These are phyloP conservation scores for Tetragonia tetragonoides DNA, from an alignment of 148 eudicot genomes.

Conservation along the genomic window DNA sequence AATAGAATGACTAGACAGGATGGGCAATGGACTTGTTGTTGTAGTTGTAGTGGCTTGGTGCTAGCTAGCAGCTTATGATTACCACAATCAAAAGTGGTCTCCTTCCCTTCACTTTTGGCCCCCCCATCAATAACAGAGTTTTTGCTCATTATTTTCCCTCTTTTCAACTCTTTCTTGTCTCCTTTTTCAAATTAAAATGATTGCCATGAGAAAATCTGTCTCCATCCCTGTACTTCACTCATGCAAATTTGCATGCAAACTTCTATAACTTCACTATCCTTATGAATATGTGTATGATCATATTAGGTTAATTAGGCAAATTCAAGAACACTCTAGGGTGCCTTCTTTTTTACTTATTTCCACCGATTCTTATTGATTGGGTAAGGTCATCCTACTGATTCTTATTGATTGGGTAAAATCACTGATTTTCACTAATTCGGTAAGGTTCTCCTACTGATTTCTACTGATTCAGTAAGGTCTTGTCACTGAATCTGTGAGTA, in stretches of 20 bases:
- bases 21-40: slow-evolving; percentile 11
- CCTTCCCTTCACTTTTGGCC: slow-evolving; percentile 26
- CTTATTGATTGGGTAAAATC: no score
- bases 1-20: slow-evolving; percentile 8
- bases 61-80: slow-evolving; percentile 53
- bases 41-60: background rate
- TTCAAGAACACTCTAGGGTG: no score
- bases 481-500: no score
- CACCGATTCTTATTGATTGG: no score
- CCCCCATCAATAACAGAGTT: slow-evolving; percentile 25
- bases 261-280: background rate
- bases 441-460: no score
- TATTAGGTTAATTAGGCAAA: no score
- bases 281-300: no score
- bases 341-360: no score
- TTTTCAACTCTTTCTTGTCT: slow-evolving; percentile 26
- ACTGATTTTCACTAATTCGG: no score
- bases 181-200: slow-evolving; percentile 41
- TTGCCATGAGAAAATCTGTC: slow-evolving; percentile 61
- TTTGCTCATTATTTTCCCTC: slow-evolving; percentile 29
- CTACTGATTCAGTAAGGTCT: no score
- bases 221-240: slow-evolving; percentile 21
- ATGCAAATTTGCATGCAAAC: slow-evolving; percentile 37
- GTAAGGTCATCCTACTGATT: no score
- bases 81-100: slow-evolving; percentile 56